phyloP scores from a whole-genome alignment of 768 basidiomycete species.

The Collybiopsis confluens region DNA sequence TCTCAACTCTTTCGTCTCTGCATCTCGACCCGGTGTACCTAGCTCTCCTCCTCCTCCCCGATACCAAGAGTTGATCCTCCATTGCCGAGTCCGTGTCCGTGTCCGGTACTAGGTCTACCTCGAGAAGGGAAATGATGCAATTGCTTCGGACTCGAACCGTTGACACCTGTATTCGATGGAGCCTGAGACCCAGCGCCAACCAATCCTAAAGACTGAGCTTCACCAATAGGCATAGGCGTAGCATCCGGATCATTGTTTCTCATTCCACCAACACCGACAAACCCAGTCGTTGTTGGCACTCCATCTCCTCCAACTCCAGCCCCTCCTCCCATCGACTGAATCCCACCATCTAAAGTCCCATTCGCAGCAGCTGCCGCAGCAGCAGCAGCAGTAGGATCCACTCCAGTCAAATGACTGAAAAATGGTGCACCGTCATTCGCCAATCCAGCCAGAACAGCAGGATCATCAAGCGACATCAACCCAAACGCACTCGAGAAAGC shows the following conservation, averaged over 20 bases:
- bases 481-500: conserved; percentile 66
- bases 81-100: neutral
- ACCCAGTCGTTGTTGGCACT: neutral
- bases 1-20: conserved; percentile 45
- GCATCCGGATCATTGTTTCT: conserved; percentile 34
- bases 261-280: neutral
- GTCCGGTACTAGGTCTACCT: conserved; percentile 3
- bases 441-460: conserved; percentile 60
- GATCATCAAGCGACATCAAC: conserved; percentile 73
- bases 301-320: too few species aligned
- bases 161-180: neutral
- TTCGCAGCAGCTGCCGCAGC: conserved; percentile 17
- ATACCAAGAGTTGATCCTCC: conserved; percentile 19
- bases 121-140: neutral
- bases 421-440: conserved; percentile 57
- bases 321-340: neutral
- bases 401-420: conserved; percentile 37
- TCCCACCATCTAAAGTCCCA: neutral
- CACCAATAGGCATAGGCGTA: conserved; percentile 41
- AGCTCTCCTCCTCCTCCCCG: too few species aligned
- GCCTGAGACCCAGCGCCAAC: neutral
- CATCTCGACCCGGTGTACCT: conserved; percentile 21
- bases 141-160: neutral
- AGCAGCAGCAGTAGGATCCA: conserved; percentile 7
- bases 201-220: conserved; percentile 12